Base-by-base conservation (phyloP, 345 rosid species). In the Durio zibethinus region DNA sequence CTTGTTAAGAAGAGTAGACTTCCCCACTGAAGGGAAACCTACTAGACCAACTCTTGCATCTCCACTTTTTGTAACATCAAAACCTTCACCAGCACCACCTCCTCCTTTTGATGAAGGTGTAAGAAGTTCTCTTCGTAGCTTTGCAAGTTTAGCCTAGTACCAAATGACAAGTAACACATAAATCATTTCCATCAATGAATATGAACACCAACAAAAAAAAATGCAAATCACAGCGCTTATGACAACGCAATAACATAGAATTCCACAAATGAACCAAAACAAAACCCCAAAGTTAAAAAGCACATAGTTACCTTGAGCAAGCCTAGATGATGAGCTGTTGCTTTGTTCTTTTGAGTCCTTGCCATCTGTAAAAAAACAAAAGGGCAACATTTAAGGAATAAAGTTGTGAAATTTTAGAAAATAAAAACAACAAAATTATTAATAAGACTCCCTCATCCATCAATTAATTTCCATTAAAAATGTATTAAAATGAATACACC, bases 51-150 rank as follows among this genome's bases (percentile, higher is more conserved):
- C 98, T 84, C 99, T 86, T 45, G 98, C 92, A 81, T 92, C 98
- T 69, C 98, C 98, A 79, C 99, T 93, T 87, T 92, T 93, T 4
- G 97, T 96, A 35, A 96, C 99, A 87, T 96, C 97, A 86, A 93
- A 96, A 81, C 98, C 99, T 89, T 92, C 95, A 7, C 99, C 99
- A 70, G 88, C 94, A 78, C 84, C 93, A 54, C 86, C 98, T 47
- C 90, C 94, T 73, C 99, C 98, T 87, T 96, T 96, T 14, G 99
- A 47, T 10, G 98, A 29, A 61, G 99, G 98, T 48, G 92, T 86
- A 63, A 96, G 98, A 68, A 96, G 93, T 78, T 96, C 99, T 81
- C 99, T 90, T 23, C 98, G 80, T 35, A 96, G 82, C 85, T 96
- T 96, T 43, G 98, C 99, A 79, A 96, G 95, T 84, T 96, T 93